phyloP scores from a whole-genome alignment of 2,329 filamentous ascomycete genomes.

The Leptographium wingfieldii region DNA sequence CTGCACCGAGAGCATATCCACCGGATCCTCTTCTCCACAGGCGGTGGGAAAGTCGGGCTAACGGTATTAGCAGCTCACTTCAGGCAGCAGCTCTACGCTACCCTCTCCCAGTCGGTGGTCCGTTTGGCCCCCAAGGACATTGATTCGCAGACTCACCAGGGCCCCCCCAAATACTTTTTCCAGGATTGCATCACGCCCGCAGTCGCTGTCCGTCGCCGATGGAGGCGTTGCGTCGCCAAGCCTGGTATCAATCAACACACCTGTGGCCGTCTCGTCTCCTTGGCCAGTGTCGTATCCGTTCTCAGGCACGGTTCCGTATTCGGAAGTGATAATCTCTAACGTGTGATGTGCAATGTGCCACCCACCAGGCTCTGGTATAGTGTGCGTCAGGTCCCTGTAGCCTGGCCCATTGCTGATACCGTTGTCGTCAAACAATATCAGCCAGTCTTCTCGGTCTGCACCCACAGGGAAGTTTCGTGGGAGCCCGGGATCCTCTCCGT shows the following conservation, averaged over 20 bases:
- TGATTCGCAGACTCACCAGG: neutral
- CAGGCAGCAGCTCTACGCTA: neutral
- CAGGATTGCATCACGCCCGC: neutral
- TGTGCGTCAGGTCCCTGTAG: neutral
- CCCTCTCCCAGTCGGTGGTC: neutral
- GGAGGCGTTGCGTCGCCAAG: neutral
- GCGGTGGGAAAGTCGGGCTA: too few relatives aligned
- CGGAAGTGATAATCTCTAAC: neutral
- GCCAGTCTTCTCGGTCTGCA: neutral
- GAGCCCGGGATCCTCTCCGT: too few relatives aligned
- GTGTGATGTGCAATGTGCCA: neutral
- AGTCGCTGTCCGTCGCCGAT: neutral
- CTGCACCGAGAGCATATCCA: neutral
- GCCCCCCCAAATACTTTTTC: neutral
- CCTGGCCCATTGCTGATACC: neutral
- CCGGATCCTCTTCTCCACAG: neutral
- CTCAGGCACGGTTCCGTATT: neutral
- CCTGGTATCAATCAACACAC: neutral
- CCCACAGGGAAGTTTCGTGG: too few relatives aligned
- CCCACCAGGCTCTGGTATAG: neutral
- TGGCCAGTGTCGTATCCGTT: neutral
- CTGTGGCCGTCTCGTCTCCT: neutral
- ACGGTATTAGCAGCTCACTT: neutral
- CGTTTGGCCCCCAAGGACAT: neutral
- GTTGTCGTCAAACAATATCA: neutral